Base-by-base conservation (phyloP, 495 filamentous ascomycete species). In the Penicillium waksmanii region DNA sequence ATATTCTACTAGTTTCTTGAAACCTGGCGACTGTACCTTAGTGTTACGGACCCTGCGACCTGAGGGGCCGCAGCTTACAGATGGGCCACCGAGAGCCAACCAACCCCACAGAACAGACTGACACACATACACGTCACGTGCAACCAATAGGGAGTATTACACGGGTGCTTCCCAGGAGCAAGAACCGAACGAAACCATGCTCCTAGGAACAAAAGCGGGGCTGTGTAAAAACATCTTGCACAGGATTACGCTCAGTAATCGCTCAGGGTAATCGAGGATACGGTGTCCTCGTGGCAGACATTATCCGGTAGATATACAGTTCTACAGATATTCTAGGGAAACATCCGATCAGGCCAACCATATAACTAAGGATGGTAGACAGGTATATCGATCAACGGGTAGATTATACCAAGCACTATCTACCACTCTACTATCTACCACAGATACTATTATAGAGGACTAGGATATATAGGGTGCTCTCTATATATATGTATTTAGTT, bases 71-170 rank as follows among this genome's bases (percentile, higher is more conserved):
- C 44, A 47, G 9, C 44, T 25, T 25, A 47, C 44, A 47, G 4
- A 47, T 47, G 9, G 44, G 44, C 44, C 44, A 47, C 19, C 44
- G 19, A 47, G 44, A 47, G 44, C 44, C 18, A 47, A 25, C 12
- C 44, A 47, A 10, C n/a, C 21, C 9, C 3, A 44, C 3, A 4
- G 21, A 47, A 9, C 19, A 25, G 3, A 3, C 2, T 12, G 7
- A 3, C 18, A 7, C 9, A 25, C 18, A 10, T 25, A 25, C 18
- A 47, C 7, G 19, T 47, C 44, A 47, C 44, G 19, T 47, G 44
- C 8, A 47, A 13, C 44, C 18, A 47, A 9, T 25, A 23, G 2
- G 19, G 25, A 3, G 21, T 23, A 25, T 25, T 19, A 44, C 18
- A 47, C 15, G 44, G n/a, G 3, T 12, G 7, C 5, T 13, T 36